Base-by-base conservation (phyloP, 129 eudicot species). In the Flaveria bidentis region DNA sequence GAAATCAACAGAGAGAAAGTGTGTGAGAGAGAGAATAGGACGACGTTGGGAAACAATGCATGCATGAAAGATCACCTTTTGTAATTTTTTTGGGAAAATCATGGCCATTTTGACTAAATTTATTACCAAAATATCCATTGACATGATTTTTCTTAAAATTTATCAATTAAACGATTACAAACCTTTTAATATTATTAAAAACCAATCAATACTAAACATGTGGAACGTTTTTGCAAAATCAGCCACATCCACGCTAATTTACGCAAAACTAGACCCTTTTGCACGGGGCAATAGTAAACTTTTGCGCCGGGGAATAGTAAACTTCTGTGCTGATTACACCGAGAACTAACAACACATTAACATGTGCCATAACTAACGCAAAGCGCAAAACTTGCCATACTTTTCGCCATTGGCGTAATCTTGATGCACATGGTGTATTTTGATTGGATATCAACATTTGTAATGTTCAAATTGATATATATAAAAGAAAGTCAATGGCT, bases 21-120 rank as follows among this genome's bases (percentile, higher is more conserved):
- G 28, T 39, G 71, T 2, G 69, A 30, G 76, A 51, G 76, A 28
- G 64, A 72, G 76, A 70, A 71, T 58, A 60, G 77, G 72, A 61
- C 50, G 72, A 78, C 20, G 28, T 30, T 79, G 55, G 78, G 63
- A 51, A 51, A 42, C 55, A 20, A 62, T 39, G 83, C 56, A 79
- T 72, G 72, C 11, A 79, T 51, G 83, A 79, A 78, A 33, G 8
- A 36, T 46, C 41, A 33, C 56, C 22, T 51, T 44, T 74, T 67
- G 47, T 44, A 74, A 16, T 13, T 13, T 8, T 56, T 60, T 60
- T 25, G 8, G 2, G 65, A 11, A 12, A 60, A 25, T 23, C 66
- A 60, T 25, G 10, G 28, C 9, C 67, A 58, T 17, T 58, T 58
- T 9, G 45, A 13, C 1, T 6, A 51, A 51, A 15, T 56, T 7